Percentiles rank a stretch among this genome's conserved stretches.
These are phyloP conservation scores for Hyphopichia fennica DNA, from an alignment of 1,139 yeast genomes.

Conservation along the genomic window DNA sequence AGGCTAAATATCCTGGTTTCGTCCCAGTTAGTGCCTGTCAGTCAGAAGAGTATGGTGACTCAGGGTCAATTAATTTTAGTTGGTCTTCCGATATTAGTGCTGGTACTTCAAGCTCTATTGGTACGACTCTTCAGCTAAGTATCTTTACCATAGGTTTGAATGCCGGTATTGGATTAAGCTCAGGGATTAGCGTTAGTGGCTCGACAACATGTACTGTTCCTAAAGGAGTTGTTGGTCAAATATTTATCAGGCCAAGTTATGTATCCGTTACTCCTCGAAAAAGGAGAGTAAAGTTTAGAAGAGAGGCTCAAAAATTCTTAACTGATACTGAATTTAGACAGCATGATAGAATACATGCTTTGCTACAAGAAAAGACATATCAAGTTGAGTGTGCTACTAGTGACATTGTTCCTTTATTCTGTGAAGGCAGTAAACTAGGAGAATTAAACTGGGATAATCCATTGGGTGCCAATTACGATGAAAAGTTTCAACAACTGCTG, in stretches of 20 bases:
- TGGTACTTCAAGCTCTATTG: neutral
- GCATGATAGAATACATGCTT: constrained; percentile 9
- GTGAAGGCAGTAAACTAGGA: constrained; percentile 18
- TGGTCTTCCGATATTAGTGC: constrained; percentile 7
- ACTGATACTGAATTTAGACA: constrained; percentile 13
- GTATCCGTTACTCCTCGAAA: constrained; percentile 11
- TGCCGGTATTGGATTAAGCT: constrained; percentile 7
- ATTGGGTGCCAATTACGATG: constrained; percentile 10
- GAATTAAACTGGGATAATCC: constrained; percentile 21
- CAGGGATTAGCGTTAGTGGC: constrained; percentile 11
- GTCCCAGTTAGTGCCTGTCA: constrained; percentile 26
- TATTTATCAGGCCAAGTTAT: constrained; percentile 19
- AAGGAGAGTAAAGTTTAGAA: constrained; percentile 13
- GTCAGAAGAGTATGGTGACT: constrained; percentile 20
- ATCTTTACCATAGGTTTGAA: constrained; percentile 8
- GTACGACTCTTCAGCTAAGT: neutral
- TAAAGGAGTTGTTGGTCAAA: constrained; percentile 20
- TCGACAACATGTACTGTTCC: constrained; percentile 14
- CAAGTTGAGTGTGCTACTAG: constrained; percentile 22
- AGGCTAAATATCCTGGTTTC: constrained; percentile 16
- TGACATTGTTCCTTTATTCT: constrained; percentile 21
- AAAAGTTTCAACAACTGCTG: neutral
- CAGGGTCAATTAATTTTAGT: constrained; percentile 17
- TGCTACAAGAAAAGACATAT: constrained; percentile 12
- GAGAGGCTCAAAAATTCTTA: constrained; percentile 9